Evolutionary conservation across 495 filamentous ascomycete genomes (phyloP), one percentile per base, ranked within the genome.

Genomic region (Neurospora sp.): DNA sequence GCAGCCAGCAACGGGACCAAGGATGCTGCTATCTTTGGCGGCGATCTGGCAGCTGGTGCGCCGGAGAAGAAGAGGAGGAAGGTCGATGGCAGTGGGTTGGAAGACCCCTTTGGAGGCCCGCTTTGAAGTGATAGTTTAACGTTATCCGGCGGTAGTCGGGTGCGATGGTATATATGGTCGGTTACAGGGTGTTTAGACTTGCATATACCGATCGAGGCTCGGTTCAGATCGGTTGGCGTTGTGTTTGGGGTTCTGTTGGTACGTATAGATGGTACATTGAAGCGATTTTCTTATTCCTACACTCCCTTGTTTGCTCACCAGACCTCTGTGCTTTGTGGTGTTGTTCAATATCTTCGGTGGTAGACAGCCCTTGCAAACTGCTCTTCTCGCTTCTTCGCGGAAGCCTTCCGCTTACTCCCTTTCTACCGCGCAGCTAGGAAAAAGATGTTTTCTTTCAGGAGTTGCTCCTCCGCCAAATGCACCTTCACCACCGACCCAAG

Each of bases 21-120:
- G 69, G 84, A 87, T 70, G 80, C 71, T 28, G 81, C 79, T 39
- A 79, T 86, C 48, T 86, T 86, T 77, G 85, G 85, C 6, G 80
- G 76, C 15, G 78, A 70, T 5, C 15, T 66, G 54, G 69, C 76
- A 59, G 36, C 59, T 42, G n/a, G 77, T 75, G 69, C 76, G 79
- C 54, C 54, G 34, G 82, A 86, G 39, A 77, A 82, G 8, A 92
- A 91, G 84, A 88, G 88, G 81, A 80, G 89, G 77, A 92, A 89
- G 79, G 75, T 89, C 77, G 74, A 87, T 70, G 85, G 83, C 72
- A 84, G 84, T 62, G 85, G 87, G 72, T 84, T 82, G 11, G 88
- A 89, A 28, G 89, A 91, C 78, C 73, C 83, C 2, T 88, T 89
- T 80, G 90, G 90, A 19, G 86, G 86, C 39, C 81, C 79, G 38